Conservation (phyloP, 495 filamentous ascomycete genomes). For the Letharia columbiana region DNA sequence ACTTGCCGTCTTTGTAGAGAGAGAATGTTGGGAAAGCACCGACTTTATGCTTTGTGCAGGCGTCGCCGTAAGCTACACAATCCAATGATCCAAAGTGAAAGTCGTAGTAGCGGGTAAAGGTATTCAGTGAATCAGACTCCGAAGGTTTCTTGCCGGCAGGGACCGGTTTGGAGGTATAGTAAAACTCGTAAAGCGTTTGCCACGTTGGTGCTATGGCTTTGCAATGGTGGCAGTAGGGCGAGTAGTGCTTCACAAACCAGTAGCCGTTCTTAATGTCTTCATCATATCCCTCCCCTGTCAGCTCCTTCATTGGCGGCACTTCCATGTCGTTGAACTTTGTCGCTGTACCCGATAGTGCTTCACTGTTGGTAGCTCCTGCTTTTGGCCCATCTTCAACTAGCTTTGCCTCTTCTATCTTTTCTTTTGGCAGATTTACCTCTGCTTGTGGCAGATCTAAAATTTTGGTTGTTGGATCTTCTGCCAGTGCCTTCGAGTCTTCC, state of each 20-base stretch:
- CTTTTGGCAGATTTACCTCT: constrained; percentile 1
- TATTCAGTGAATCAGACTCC: constrained; percentile 46
- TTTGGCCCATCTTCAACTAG: constrained; percentile 21
- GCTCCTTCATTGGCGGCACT: constrained; percentile 65
- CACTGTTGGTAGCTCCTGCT: constrained; percentile 27
- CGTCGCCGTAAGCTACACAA: constrained; percentile 69
- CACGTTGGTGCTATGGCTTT: constrained; percentile 69
- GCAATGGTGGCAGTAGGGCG: constrained; percentile 75
- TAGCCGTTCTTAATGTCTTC: constrained; percentile 53
- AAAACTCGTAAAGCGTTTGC: constrained; percentile 92
- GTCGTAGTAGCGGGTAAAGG: constrained; percentile 69
- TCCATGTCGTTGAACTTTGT: constrained; percentile 74
- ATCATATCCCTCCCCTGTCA: constrained; percentile 48
- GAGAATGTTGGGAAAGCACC: constrained; percentile 61
- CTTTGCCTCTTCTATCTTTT: constrained; percentile 10
- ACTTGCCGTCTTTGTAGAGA: constrained; percentile 75
- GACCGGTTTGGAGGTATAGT: constrained; percentile 80
- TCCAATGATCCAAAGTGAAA: constrained; percentile 83
- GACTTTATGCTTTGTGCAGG: constrained; percentile 60
- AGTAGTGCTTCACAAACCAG: constrained; percentile 72
- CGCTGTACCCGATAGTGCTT: constrained; percentile 20
- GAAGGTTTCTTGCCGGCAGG: constrained; percentile 37
- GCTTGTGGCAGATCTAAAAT: background rate
- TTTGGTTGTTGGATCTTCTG: constrained; percentile 10
- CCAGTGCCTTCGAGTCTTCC: constrained; percentile 10